Conservation (phyloP, 1,284 basidiomycete genomes). For the Heterobasidion irregulare region DNA sequence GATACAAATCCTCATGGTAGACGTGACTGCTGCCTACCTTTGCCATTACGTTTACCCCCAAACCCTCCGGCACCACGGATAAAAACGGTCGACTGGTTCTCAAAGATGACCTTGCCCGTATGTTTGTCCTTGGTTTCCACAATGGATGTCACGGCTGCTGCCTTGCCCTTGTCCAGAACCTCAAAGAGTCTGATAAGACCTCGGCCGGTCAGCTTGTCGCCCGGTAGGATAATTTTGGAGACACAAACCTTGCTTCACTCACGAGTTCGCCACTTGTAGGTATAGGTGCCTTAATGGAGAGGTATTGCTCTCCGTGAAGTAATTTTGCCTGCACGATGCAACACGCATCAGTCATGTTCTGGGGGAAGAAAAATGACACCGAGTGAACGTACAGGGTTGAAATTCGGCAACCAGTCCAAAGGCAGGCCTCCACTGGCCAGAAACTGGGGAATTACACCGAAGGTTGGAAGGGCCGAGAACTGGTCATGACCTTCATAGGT, state of each 20-base stretch:
- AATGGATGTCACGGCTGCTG: slow-evolving; percentile 77
- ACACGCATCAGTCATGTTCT: slow-evolving; percentile 2
- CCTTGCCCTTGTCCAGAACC: slow-evolving; percentile 88
- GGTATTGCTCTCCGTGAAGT: slow-evolving; percentile 97
- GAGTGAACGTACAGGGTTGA: slow-evolving; percentile 64
- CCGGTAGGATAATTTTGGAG: neutral
- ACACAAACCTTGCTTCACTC: slow-evolving; percentile 60
- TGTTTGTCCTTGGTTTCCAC: slow-evolving; percentile 76
- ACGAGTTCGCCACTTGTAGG: slow-evolving; percentile 84
- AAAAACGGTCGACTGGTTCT: slow-evolving; percentile 91
- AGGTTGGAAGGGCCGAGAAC: slow-evolving; percentile 87
- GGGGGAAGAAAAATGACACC: neutral
- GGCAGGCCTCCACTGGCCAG: slow-evolving; percentile 51
- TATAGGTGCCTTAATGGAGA: slow-evolving; percentile 83
- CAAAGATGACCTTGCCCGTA: slow-evolving; percentile 80
- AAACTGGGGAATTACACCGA: slow-evolving; percentile 96
- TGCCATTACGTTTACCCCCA: slow-evolving; percentile 83
- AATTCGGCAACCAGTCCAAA: slow-evolving; percentile 90
- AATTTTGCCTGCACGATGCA: slow-evolving; percentile 69
- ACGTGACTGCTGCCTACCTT: slow-evolving; percentile 37
- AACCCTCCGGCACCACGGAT: slow-evolving; percentile 94
- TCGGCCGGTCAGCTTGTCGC: neutral
- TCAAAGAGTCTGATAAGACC: slow-evolving; percentile 52
- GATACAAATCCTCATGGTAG: neutral
- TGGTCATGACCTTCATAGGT: slow-evolving; percentile 86